Base-by-base conservation (phyloP, 768 basidiomycete species). In the Russula griseocarnosa region DNA sequence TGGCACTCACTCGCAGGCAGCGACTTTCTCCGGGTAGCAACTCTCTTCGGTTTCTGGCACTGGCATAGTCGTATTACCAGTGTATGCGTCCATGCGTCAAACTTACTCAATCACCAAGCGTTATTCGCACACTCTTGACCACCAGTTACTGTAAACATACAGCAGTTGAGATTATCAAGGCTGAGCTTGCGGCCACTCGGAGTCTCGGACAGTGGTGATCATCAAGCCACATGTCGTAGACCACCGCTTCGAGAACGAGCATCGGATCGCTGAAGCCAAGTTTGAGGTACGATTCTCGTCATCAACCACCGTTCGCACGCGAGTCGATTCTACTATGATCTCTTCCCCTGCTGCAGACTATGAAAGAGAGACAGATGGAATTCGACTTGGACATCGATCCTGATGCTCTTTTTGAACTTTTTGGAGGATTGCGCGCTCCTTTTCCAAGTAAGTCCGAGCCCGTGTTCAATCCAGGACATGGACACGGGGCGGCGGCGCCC, bases 291-390 rank as follows among this genome's bases (percentile, higher is more conserved):
- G 82, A 47, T 18, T n/a, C 5, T 36, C 51, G n/a, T 44, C 51
- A 61, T 20, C 14, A 14, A 14, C 24, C 18, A 8, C 26, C 30
- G 24, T 58, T 34, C 9, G 34, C 28, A 22, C 36, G 60, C n/a
- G 36, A 32, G 40, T 46, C 53, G 32, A 63, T 32, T 32, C 36
- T 40, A 40, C 42, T n/a, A 44, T 47, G 34, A 50, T 44, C 32
- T 16, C n/a, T 69, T 73, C 59, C 67, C 50, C 54, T 67, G 59
- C 49, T 66, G 34, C 72, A 88, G 88, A 90, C 92, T 70, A 84
- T 90, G 63, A 93, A 93, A 74, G 92, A 92, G 74, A 78, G 92
- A 22, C 90, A 91, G 73, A 90, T 94, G 87, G 89, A 90, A 67
- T 92, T 94, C 69, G 90, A 92, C 70, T 81, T 84, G 18, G 91